phyloP scores from a whole-genome alignment of 768 basidiomycete species.

The Hysterangium stoloniferum region DNA sequence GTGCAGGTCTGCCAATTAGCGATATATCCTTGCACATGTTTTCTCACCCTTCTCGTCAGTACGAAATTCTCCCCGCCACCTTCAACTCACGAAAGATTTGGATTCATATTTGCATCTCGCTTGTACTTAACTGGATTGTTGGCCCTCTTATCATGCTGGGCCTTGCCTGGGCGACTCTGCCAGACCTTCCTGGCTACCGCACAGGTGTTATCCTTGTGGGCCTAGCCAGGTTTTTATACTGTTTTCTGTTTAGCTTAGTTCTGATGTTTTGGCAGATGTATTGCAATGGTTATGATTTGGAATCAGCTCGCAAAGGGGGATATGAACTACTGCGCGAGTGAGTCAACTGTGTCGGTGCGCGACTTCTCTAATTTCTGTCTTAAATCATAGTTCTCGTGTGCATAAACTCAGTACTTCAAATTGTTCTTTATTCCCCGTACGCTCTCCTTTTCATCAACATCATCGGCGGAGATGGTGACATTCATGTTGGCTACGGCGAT shows the following conservation, averaged over 20 bases:
- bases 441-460: constrained; percentile 67
- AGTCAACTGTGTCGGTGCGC: background rate
- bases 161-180: constrained; percentile 77
- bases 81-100: constrained; percentile 48
- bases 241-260: constrained; percentile 9
- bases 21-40: background rate
- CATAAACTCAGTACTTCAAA: constrained; percentile 73
- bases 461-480: constrained; percentile 39
- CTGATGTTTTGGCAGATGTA: constrained; percentile 16
- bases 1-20: constrained; percentile 12
- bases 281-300: constrained; percentile 78
- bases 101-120: constrained; percentile 59
- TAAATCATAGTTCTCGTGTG: constrained; percentile 50
- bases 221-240: constrained; percentile 51
- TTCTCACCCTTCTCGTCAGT: constrained; percentile 47
- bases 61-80: constrained; percentile 56
- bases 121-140: constrained; percentile 72
- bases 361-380: background rate
- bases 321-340: constrained; percentile 56
- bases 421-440: constrained; percentile 67
- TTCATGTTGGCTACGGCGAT: constrained; percentile 47
- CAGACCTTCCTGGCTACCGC: constrained; percentile 67
- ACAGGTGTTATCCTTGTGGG: constrained; percentile 81
- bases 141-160: constrained; percentile 82
- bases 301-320: constrained; percentile 67